Conservation (phyloP, 2,329 filamentous ascomycete genomes). For the Microsporum audouinii region DNA sequence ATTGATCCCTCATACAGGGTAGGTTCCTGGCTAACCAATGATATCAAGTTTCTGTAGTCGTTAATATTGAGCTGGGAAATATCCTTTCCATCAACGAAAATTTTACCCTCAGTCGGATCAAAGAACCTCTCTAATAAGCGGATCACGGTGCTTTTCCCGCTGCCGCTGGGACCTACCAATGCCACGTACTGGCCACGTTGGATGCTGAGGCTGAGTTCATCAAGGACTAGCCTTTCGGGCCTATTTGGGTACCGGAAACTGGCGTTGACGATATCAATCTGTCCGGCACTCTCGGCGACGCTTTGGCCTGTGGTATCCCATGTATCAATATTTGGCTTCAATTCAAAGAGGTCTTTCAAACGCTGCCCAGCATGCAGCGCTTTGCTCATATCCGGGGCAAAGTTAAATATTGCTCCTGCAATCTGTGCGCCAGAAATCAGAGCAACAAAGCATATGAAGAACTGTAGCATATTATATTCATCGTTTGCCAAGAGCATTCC, state of each 20-base stretch:
- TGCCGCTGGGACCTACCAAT: slow-evolving; percentile 84
- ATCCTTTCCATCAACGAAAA: slow-evolving; percentile 76
- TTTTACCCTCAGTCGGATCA: slow-evolving; percentile 65
- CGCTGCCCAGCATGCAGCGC: slow-evolving; percentile 71
- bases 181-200: slow-evolving; percentile 45
- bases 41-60: slow-evolving; percentile 70
- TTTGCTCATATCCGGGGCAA: slow-evolving; percentile 85
- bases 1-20: slow-evolving; percentile 88
- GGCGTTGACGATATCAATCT: slow-evolving; percentile 78
- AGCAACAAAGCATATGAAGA: slow-evolving; percentile 81
- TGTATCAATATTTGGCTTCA: slow-evolving; percentile 54
- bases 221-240: slow-evolving; percentile 80
- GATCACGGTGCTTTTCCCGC: slow-evolving; percentile 88
- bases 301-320: slow-evolving; percentile 59
- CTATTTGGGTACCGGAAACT: slow-evolving; percentile 90
- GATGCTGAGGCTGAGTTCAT: slow-evolving; percentile 54
- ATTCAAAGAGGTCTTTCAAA: slow-evolving; percentile 72
- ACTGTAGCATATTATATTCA: slow-evolving; percentile 71
- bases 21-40: slow-evolving; percentile 86
- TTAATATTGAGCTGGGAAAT: slow-evolving; percentile 71
- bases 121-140: slow-evolving; percentile 90
- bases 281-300: slow-evolving; percentile 57
- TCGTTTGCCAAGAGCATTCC: slow-evolving; percentile 58
- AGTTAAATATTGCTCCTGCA: slow-evolving; percentile 78
- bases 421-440: slow-evolving; percentile 87